Conservation (phyloP, 2,329 filamentous ascomycete genomes). For the Davidsoniella virescens region DNA sequence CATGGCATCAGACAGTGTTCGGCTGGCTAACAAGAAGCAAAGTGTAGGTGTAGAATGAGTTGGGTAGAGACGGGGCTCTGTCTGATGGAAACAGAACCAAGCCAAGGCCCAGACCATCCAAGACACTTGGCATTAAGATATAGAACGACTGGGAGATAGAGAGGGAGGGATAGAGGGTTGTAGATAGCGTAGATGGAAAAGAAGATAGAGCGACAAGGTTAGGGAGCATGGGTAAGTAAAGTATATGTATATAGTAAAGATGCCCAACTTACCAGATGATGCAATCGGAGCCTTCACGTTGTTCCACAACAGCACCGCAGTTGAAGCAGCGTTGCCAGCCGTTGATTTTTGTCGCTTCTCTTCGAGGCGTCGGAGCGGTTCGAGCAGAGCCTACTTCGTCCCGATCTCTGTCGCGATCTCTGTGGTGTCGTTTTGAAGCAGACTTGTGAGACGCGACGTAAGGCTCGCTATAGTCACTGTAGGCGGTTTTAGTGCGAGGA, state of each 20-base stretch:
- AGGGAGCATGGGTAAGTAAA: neutral
- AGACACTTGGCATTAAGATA: too few relatives aligned
- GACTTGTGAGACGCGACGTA: neutral
- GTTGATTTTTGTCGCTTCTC: slow-evolving; percentile 40
- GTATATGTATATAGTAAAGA: neutral
- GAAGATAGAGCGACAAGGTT: neutral
- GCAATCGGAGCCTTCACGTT: slow-evolving; percentile 73
- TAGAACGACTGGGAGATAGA: neutral
- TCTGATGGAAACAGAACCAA: too few relatives aligned
- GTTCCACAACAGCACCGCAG: slow-evolving; percentile 59
- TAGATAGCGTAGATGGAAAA: neutral
- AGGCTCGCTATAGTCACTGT: slow-evolving; percentile 5
- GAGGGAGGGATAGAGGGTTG: neutral
- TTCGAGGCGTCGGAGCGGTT: slow-evolving; percentile 10
- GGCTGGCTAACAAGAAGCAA: too few relatives aligned
- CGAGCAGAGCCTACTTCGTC: slow-evolving; percentile 11
- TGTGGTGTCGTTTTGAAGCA: neutral
- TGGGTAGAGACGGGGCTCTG: too few relatives aligned
- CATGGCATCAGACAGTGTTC: too few relatives aligned
- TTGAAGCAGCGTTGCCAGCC: slow-evolving; percentile 64
- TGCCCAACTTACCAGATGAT: slow-evolving; percentile 58
- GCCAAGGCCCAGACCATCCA: too few relatives aligned
- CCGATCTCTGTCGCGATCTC: slow-evolving; percentile 7
- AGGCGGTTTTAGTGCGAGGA: neutral
- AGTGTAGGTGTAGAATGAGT: too few relatives aligned